phyloP scores from a whole-genome alignment of 371 early-diverging fungal species.

The Mortierella sp. region DNA sequence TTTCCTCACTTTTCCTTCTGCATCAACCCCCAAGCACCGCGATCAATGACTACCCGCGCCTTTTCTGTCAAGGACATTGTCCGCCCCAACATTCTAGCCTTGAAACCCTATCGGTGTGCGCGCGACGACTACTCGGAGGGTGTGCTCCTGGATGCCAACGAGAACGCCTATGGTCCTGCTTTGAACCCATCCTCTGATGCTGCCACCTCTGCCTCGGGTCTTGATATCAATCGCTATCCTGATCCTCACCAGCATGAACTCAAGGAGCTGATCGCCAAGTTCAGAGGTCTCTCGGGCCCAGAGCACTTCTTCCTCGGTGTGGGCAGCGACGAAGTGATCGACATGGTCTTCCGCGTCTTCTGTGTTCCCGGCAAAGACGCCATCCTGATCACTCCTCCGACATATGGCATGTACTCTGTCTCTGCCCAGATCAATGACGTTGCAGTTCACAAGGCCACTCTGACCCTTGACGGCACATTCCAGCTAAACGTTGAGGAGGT shows the following conservation, averaged over 20 bases:
- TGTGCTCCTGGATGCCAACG: slow-evolving; percentile 97
- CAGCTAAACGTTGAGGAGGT: slow-evolving; percentile 85
- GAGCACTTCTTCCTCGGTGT: slow-evolving; percentile 93
- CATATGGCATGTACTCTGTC: slow-evolving; percentile 98
- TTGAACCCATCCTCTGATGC: slow-evolving; percentile 42
- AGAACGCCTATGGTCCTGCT: slow-evolving; percentile 93
- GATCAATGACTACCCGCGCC: slow-evolving; percentile 15
- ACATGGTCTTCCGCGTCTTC: slow-evolving; percentile 89
- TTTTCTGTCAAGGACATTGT: slow-evolving; percentile 82
- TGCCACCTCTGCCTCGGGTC: slow-evolving; percentile 36
- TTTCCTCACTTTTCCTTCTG: not conserved
- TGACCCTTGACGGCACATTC: slow-evolving; percentile 81
- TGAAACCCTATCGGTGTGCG: slow-evolving; percentile 96
- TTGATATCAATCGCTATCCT: slow-evolving; percentile 92
- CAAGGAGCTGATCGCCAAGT: slow-evolving; percentile 78
- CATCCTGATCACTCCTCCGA: slow-evolving; percentile 95
- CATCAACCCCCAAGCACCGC: not conserved
- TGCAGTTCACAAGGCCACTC: slow-evolving; percentile 80
- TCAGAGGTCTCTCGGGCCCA: slow-evolving; percentile 72
- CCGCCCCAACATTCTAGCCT: slow-evolving; percentile 92
- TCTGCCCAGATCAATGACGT: slow-evolving; percentile 96
- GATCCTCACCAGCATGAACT: slow-evolving; percentile 90
- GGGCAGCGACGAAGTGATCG: slow-evolving; percentile 97
- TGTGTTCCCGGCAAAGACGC: slow-evolving; percentile 93
- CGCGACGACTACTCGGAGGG: slow-evolving; percentile 95